Base-by-base conservation (phyloP, 495 filamentous ascomycete genomes). In the Terfezia boudieri region DNA sequence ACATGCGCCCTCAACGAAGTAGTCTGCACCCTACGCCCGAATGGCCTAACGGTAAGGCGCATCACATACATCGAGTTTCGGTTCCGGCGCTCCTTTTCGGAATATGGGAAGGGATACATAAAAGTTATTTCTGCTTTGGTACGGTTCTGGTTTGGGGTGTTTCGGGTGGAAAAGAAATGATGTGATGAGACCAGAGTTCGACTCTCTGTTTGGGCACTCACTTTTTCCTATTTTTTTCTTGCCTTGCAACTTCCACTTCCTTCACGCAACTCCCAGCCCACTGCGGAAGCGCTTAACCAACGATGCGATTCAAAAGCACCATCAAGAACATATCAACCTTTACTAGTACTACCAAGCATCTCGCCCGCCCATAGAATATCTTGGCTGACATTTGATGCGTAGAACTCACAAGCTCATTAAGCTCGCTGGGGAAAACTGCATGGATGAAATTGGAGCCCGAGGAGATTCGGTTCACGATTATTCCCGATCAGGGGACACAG, bases 361-460 rank as follows among this genome's bases (percentile, higher is more conserved):
- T 32, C 26, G 26, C 26, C 26, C 26, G 2, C 26, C 26, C 26
- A 2, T 32, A 32, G 26, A 32, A 32, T 32, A 32, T 32, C 2
- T 32, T 32, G 4, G 7, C 26, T 32, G 26, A 32, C 26, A 32
- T 7, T 5, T 54, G 9, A 9, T 54, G 9, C 20, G 9, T 60
- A 94, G 88, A 92, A 67, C 73, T 98, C 57, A 80, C 79, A 3
- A 82, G 83, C 8, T 94, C 88, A 5, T 74, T 96, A 54, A 79
- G 79, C 51, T 87, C 86, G 8, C 72, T 96, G 37, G 86, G 88
- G 55, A 89, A 90, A 66, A 77, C 92, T 59, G 90, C 87, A 43
- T 96, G 92, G 90, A 74, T 96, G 50, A 83, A 86, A 49, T 79
- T 98, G 26, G 83, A 88, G 67, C 73, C 84, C 66, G 78, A 88